phyloP scores from a whole-genome alignment of 2,329 filamentous ascomycete genomes.

The Talaromyces sp. region DNA sequence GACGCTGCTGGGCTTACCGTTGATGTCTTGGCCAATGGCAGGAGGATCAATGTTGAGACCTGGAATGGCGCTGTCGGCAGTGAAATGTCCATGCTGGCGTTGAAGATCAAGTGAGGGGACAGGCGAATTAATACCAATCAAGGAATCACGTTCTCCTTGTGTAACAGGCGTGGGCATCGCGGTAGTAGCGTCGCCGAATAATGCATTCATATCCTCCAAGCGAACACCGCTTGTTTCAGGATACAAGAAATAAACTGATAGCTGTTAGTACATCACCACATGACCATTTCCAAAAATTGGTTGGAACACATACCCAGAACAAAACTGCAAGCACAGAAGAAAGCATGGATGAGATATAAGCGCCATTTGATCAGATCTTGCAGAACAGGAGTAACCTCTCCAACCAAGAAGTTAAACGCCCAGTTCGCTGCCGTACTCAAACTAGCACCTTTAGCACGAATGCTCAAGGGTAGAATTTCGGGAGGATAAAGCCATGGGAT shows the following conservation, averaged over 20 bases:
- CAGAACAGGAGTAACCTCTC: slow-evolving; percentile 88
- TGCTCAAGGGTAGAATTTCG: slow-evolving; percentile 96
- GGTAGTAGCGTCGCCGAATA: slow-evolving; percentile 92
- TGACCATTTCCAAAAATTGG: neutral
- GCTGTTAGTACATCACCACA: neutral
- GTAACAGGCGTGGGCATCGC: slow-evolving; percentile 75
- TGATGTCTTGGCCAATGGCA: slow-evolving; percentile 51
- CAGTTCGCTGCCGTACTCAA: slow-evolving; percentile 95
- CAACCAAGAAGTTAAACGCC: slow-evolving; percentile 97
- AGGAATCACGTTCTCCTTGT: slow-evolving; percentile 74
- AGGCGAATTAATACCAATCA: slow-evolving; percentile 75
- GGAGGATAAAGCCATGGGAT: slow-evolving; percentile 98
- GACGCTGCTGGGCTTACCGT: slow-evolving; percentile 47
- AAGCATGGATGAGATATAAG: slow-evolving; percentile 90
- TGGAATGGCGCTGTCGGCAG: slow-evolving; percentile 68
- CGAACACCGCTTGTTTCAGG: slow-evolving; percentile 94
- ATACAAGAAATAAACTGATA: slow-evolving; percentile 89
- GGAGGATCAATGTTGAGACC: slow-evolving; percentile 79
- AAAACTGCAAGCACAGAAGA: slow-evolving; percentile 94
- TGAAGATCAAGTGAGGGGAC: slow-evolving; percentile 73
- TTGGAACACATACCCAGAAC: slow-evolving; percentile 72
- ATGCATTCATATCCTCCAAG: slow-evolving; percentile 90
- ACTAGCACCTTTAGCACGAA: slow-evolving; percentile 94
- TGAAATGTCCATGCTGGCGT: slow-evolving; percentile 44
- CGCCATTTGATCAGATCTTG: slow-evolving; percentile 93